These are phyloP conservation scores for Leccinellum albellum DNA, from an alignment of 768 basidiomycete species.

Conservation along the genomic window DNA sequence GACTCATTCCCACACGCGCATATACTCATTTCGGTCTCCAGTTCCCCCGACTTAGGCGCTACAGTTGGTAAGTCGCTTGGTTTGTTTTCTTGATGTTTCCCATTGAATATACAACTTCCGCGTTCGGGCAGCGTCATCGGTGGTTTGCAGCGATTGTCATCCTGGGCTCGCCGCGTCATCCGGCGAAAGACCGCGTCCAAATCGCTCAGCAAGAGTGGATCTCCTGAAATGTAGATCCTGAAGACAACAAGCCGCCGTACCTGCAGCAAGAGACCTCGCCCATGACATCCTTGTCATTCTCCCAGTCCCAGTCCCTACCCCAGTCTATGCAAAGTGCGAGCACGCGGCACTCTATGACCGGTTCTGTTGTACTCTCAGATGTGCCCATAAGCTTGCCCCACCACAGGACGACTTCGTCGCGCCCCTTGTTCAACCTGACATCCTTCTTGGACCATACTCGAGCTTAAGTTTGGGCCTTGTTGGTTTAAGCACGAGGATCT, in stretches of 20 bases:
- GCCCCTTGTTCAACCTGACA: slow-evolving; percentile 25
- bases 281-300: slow-evolving; percentile 39
- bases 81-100: neutral
- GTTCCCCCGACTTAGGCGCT: slow-evolving; percentile 40
- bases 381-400: slow-evolving; percentile 22
- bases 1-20: neutral
- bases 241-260: slow-evolving; percentile 44
- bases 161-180: slow-evolving; percentile 39
- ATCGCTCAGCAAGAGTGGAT: slow-evolving; percentile 48
- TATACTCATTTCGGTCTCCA: slow-evolving; percentile 8
- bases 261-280: slow-evolving; percentile 71
- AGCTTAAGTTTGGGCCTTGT: slow-evolving; percentile 25
- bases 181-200: slow-evolving; percentile 46
- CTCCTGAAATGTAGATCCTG: slow-evolving; percentile 55
- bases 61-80: slow-evolving; percentile 34
- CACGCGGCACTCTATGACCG: slow-evolving; percentile 19
- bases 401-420: slow-evolving; percentile 14
- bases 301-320: slow-evolving; percentile 30
- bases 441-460: slow-evolving; percentile 41
- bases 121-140: slow-evolving; percentile 50
- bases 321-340: too few species aligned
- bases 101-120: slow-evolving; percentile 7
- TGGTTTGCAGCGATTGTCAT: slow-evolving; percentile 48
- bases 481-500: slow-evolving; percentile 3
- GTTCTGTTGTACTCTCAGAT: slow-evolving; percentile 16